Percentiles rank a stretch among this genome's conserved stretches.
These are phyloP conservation scores for Kodamaea suecica DNA, from an alignment of 1,139 yeast genomes.

Conservation along the genomic window DNA sequence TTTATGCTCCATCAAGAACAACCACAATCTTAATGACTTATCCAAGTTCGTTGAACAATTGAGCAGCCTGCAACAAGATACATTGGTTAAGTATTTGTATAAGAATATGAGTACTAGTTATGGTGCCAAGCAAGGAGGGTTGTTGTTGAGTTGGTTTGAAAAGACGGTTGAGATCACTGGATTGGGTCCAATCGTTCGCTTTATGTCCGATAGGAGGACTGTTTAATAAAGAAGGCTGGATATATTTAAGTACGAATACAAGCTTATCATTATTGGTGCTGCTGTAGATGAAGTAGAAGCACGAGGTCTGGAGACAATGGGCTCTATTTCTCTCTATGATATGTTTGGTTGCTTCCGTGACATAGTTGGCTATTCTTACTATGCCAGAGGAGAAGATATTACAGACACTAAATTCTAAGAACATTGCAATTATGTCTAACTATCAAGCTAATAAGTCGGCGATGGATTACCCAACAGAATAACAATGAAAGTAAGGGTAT, in stretches of 20 bases:
- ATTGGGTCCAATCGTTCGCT: conserved; percentile 84
- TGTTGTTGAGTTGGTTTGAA: conserved; percentile 87
- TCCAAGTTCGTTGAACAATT: conserved; percentile 57
- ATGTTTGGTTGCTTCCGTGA: too few species aligned
- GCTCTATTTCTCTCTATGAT: too few species aligned
- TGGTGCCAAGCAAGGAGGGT: conserved; percentile 86
- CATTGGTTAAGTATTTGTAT: conserved; percentile 79
- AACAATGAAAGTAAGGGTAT: too few species aligned
- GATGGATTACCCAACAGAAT: too few species aligned
- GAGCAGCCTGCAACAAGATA: conserved; percentile 65
- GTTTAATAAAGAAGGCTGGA: conserved; percentile 33
- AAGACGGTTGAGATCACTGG: conserved; percentile 83
- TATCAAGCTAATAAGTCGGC: too few species aligned
- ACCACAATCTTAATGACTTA: conserved; percentile 54
- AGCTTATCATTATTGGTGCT: neutral
- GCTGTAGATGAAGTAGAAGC: neutral
- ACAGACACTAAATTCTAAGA: too few species aligned
- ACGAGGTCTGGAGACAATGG: too few species aligned
- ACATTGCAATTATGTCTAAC: too few species aligned
- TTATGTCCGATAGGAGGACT: conserved; percentile 79
- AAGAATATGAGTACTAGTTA: conserved; percentile 76
- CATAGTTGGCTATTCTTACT: too few species aligned
- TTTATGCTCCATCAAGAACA: conserved; percentile 69
- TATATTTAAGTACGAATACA: too few species aligned
- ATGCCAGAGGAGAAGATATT: too few species aligned